Conservation (phyloP, 192 early-diverging fungal species). For the Backusella psychrophila region DNA sequence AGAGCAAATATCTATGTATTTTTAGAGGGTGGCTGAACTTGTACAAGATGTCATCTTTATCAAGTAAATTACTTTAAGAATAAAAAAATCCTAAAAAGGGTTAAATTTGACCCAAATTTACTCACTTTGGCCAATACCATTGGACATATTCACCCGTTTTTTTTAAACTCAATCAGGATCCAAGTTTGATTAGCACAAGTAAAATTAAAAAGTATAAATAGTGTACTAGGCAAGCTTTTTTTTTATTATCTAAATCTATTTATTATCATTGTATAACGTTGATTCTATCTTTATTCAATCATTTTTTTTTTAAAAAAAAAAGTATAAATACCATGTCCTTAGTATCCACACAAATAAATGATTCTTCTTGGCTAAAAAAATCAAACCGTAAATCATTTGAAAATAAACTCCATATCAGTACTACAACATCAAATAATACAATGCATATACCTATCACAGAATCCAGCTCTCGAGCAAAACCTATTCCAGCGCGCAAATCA, state of each 20-base stretch:
- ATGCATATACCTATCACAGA: neutral
- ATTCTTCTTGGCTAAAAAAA: neutral
- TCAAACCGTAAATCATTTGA: neutral
- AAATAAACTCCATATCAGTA: neutral
- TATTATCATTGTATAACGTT: neutral
- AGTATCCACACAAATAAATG: neutral
- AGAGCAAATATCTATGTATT: neutral
- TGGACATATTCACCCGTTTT: neutral
- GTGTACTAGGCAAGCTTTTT: neutral
- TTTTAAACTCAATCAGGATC: neutral
- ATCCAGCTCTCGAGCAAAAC: neutral
- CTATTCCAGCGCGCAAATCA: neutral
- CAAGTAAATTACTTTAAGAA: neutral
- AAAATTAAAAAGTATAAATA: slow-evolving; percentile 10
- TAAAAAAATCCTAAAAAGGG: neutral
- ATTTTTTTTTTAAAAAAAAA: neutral
- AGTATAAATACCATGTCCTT: neutral
- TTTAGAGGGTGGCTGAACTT: neutral
- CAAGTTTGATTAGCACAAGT: neutral
- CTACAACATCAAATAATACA: neutral
- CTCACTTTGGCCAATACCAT: neutral
- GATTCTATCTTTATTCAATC: neutral
- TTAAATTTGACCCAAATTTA: neutral
- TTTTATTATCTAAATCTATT: neutral
- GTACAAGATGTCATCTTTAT: slow-evolving; percentile 4